Percentiles rank a stretch among this genome's conserved stretches.
Evolutionary conservation across 768 basidiomycete genomes (phyloP).

Genomic region (Amanita rubescens): DNA sequence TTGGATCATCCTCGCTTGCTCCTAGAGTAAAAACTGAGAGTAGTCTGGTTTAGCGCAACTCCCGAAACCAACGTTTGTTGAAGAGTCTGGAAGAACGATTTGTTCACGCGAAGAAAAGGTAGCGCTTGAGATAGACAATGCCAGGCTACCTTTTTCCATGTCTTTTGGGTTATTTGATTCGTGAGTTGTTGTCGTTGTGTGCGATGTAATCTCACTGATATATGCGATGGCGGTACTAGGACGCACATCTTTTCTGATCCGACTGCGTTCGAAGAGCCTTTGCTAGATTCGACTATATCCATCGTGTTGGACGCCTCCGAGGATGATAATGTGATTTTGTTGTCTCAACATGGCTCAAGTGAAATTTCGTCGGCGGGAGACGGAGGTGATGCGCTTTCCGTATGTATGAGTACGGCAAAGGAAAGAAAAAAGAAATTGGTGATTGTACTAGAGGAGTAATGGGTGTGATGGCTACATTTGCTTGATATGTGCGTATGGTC

Average conservation of each 20-base stretch:
- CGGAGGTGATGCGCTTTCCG: slow-evolving; percentile 21
- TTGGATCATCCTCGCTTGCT: no score
- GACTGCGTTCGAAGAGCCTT: slow-evolving; percentile 84
- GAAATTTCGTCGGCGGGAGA: slow-evolving; percentile 5
- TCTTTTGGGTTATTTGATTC: slow-evolving; percentile 81
- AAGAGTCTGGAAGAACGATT: slow-evolving; percentile 52
- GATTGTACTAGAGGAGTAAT: neutral
- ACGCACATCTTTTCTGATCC: slow-evolving; percentile 73
- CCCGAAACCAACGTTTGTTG: slow-evolving; percentile 65
- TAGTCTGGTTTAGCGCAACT: slow-evolving; percentile 44
- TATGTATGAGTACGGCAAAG: slow-evolving; percentile 33
- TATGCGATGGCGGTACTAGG: slow-evolving; percentile 30
- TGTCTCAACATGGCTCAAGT: slow-evolving; percentile 49
- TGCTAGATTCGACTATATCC: slow-evolving; percentile 66
- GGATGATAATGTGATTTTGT: slow-evolving; percentile 36
- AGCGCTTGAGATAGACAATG: slow-evolving; percentile 35
- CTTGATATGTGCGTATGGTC: no score
- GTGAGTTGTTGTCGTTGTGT: slow-evolving; percentile 36
- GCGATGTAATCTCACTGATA: neutral
- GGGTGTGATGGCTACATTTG: neutral
- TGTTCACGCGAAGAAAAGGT: slow-evolving; percentile 45
- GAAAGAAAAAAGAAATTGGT: slow-evolving; percentile 11
- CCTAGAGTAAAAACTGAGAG: neutral
- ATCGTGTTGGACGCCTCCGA: slow-evolving; percentile 45
- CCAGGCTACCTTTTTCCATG: slow-evolving; percentile 39